Percentiles rank a stretch among this genome's conserved stretches.
These are phyloP conservation scores for Sphaceloma murrayae DNA, from an alignment of 2,329 filamentous ascomycete genomes.

Conservation along the genomic window DNA sequence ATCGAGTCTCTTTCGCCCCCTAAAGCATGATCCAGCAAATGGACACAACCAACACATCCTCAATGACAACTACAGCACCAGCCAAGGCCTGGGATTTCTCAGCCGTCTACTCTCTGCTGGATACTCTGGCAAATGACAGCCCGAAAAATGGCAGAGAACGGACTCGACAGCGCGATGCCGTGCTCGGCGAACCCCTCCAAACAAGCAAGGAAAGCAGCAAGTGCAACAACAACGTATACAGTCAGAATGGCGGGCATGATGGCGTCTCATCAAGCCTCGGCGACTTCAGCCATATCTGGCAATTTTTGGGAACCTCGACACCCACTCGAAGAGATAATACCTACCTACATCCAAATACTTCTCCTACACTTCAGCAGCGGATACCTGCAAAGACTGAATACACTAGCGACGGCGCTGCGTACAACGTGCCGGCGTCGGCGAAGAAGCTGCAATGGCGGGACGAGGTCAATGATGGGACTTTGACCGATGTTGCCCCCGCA, in stretches of 20 bases:
- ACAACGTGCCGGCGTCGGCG: slow-evolving; percentile 19
- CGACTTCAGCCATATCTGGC: slow-evolving; percentile 40
- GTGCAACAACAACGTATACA: slow-evolving; percentile 20
- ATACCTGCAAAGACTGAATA: slow-evolving; percentile 29
- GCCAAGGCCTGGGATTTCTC: slow-evolving; percentile 39
- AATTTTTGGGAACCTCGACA: slow-evolving; percentile 33
- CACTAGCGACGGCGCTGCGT: slow-evolving; percentile 37
- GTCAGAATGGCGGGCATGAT: no score
- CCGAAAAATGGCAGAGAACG: background rate
- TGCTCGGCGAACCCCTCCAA: background rate
- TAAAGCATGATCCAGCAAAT: background rate
- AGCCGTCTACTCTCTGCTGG: slow-evolving; percentile 36
- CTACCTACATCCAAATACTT: slow-evolving; percentile 19
- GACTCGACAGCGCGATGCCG: slow-evolving; percentile 10
- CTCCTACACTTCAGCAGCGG: slow-evolving; percentile 19
- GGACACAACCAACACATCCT: slow-evolving; percentile 3
- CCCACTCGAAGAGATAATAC: background rate
- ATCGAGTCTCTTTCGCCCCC: background rate
- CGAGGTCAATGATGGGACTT: slow-evolving; percentile 20
- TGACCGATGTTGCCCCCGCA: slow-evolving; percentile 19
- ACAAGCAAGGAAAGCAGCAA: slow-evolving; percentile 9
- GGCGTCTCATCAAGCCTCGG: slow-evolving; percentile 31
- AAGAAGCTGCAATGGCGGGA: slow-evolving; percentile 24
- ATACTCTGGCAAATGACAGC: slow-evolving; percentile 21
- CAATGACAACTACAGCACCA: slow-evolving; percentile 27